phyloP scores from a whole-genome alignment of 2,329 filamentous ascomycete genomes.

The Phoma herbarum region DNA sequence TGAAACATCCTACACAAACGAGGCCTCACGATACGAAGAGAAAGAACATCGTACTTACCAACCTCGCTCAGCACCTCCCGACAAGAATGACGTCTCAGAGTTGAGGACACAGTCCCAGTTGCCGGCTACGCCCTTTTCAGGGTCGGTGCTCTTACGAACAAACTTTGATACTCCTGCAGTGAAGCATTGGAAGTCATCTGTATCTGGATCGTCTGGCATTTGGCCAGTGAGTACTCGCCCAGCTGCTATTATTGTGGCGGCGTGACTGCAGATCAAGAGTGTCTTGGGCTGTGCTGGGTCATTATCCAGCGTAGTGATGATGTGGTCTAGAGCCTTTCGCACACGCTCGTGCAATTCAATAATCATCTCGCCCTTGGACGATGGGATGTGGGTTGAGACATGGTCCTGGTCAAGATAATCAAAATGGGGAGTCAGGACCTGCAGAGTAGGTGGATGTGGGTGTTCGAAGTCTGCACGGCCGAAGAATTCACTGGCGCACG shows the following conservation, averaged over 20 bases:
- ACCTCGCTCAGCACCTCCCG: conserved; percentile 82
- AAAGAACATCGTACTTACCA: conserved; percentile 66
- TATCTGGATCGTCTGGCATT: conserved; percentile 74
- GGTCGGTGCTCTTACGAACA: conserved; percentile 56
- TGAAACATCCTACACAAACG: conserved; percentile 10
- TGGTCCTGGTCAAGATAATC: conserved; percentile 65
- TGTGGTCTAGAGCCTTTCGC: conserved; percentile 71
- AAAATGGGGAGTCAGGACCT: conserved; percentile 73
- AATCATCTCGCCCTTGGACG: conserved; percentile 79
- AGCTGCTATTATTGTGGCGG: conserved; percentile 86
- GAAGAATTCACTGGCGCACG: conserved; percentile 79
- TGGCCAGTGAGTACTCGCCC: conserved; percentile 81
- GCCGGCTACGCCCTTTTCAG: conserved; percentile 71
- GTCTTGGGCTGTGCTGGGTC: conserved; percentile 70
- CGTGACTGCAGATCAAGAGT: conserved; percentile 86
- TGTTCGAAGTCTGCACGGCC: conserved; percentile 86
- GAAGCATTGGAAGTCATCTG: conserved; percentile 84
- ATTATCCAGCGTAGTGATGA: conserved; percentile 76
- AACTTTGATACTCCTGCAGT: conserved; percentile 83
- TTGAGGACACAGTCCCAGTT: conserved; percentile 83
- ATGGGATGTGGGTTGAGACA: conserved; percentile 71
- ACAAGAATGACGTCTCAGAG: conserved; percentile 85
- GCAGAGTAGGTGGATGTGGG: conserved; percentile 74
- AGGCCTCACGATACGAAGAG: neutral
- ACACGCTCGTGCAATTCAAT: conserved; percentile 81